These are phyloP conservation scores for Oehlia diaphana DNA, from an alignment of 192 early-diverging fungal genomes.

Conservation along the genomic window DNA sequence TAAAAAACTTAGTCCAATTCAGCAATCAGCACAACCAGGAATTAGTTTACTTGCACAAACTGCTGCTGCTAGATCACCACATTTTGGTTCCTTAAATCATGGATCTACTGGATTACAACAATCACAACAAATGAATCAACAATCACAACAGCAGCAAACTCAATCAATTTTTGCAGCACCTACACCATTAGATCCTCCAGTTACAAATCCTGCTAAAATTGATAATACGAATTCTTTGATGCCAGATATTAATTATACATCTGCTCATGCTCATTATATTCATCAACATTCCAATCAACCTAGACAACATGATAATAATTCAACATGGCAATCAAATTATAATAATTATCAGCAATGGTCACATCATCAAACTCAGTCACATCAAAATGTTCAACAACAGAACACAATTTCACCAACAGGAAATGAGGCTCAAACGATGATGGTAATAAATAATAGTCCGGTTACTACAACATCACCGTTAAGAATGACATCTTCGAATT, in stretches of 20 bases:
- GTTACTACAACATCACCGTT: background rate
- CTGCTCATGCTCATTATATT: slow-evolving; percentile 8
- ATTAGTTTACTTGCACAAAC: background rate
- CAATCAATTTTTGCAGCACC: slow-evolving; percentile 5
- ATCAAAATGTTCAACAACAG: slow-evolving; percentile 20
- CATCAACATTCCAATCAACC: slow-evolving; percentile 2
- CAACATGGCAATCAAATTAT: background rate
- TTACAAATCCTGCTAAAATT: background rate
- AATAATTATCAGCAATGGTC: slow-evolving; percentile 1
- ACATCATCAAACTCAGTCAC: slow-evolving; percentile 10
- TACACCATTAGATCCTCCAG: background rate
- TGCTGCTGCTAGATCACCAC: background rate
- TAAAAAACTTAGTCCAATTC: background rate
- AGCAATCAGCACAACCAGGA: background rate
- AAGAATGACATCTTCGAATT: background rate
- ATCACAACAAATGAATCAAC: slow-evolving; percentile 9
- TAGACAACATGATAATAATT: background rate
- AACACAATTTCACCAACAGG: background rate
- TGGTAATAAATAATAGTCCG: background rate
- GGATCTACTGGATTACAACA: background rate
- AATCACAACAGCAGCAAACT: slow-evolving; percentile 8
- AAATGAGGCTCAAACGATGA: background rate
- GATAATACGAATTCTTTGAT: background rate
- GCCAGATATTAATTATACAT: background rate
- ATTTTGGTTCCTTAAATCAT: background rate